Evolutionary conservation across 768 basidiomycete genomes (phyloP), one percentile per base, ranked within the genome.

Genomic region (Pleurotus djamor): DNA sequence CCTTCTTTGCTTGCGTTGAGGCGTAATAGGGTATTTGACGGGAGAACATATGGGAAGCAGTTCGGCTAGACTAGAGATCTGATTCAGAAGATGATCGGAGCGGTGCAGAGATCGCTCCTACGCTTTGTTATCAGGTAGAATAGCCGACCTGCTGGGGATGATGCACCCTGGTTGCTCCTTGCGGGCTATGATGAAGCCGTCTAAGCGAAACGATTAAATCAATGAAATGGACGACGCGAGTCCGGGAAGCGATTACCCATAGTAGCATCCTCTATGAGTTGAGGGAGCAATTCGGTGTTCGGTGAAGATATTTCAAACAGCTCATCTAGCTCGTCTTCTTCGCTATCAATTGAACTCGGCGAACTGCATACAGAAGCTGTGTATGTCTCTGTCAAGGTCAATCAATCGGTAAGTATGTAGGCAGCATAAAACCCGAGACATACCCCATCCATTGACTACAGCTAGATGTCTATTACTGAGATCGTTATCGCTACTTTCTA

Each of bases 361-460:
- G 78, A 74, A 10, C 77, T 76, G 1, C 79, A 78, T 41, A 78
- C 75, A 13, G 76, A 77, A 5, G 79, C 64, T 60, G 65, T 72
- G 49, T 76, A 72, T 0, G 77, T 75, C 43, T 76, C 77, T 79
- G 45, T 21, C 21, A 28, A 38, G 32, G 21, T 17, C 48, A 16
- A 50, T 44, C 50, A 7, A 50, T 32, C 28, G 6, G 34, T 50
- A 35, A 50, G 32, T 33, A 50, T 17, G 21, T 16, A 33, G 28
- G 28, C 28, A 37, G 21, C 54, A 14, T 48, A 14, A 13, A 60
- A 54, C 37, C 61, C 49, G 51, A 33, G 45, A 78, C 81, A 47
- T 65, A 89, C 89, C 68, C 86, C 87, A 87, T 33, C 87, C 89
- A 68, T 83, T 78, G 0, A 89, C 80, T 36, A 88, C 65, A 7